Evolutionary conservation across 2,329 filamentous ascomycete genomes (phyloP).

Genomic region (Aspergillus amoenus): DNA sequence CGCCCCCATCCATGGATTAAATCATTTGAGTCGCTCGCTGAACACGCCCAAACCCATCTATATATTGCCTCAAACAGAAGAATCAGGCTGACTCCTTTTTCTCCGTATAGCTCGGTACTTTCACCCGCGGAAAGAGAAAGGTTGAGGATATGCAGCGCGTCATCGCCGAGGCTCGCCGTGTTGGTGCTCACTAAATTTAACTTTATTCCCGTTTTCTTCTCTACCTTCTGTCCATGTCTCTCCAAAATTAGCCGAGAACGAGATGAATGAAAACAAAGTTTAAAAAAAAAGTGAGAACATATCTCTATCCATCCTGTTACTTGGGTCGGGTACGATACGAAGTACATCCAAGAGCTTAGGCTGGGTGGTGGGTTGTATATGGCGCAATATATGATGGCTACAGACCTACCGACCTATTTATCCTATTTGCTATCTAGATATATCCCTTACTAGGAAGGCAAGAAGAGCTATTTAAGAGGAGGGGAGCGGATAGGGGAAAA

Average conservation of each 20-base stretch:
- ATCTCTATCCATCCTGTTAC: background rate
- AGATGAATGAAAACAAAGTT: conserved; percentile 25
- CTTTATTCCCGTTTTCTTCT: conserved; percentile 15
- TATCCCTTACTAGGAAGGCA: background rate
- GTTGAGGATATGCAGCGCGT: conserved; percentile 98
- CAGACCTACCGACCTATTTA: background rate
- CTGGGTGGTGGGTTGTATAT: background rate
- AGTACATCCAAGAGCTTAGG: too few relatives aligned
- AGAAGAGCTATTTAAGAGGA: background rate
- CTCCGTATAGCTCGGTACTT: conserved; percentile 79
- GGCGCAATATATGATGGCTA: background rate
- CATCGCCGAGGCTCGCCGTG: conserved; percentile 91
- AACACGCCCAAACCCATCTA: background rate
- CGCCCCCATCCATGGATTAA: background rate
- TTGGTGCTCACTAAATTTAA: conserved; percentile 61
- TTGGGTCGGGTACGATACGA: background rate
- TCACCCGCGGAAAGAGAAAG: conserved; percentile 98
- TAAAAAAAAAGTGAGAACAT: conserved; percentile 16
- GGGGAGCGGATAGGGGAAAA: background rate
- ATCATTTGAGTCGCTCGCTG: background rate
- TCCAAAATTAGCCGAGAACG: conserved; percentile 23
- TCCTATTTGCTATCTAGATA: background rate
- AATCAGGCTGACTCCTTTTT: conserved; percentile 19
- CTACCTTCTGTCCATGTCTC: conserved; percentile 16
- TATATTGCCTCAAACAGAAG: background rate